phyloP scores from a whole-genome alignment of 2,329 filamentous ascomycete genomes.

The Orbilia javanica region DNA sequence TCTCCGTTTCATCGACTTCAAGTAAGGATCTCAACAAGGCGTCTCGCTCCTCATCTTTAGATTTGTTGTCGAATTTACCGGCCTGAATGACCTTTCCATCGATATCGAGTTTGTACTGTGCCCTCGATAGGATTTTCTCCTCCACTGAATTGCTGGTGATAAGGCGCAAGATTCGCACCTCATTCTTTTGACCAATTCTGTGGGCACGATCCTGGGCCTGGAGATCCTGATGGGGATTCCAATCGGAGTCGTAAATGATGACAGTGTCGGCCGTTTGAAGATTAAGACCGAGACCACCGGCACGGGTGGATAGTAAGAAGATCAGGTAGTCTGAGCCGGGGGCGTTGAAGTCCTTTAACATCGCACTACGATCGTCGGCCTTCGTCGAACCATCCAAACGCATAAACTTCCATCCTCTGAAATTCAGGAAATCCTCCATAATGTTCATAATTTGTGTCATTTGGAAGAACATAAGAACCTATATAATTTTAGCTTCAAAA shows the following conservation, averaged over 20 bases:
- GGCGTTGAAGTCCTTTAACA: constrained; percentile 89
- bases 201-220: constrained; percentile 99
- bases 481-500: constrained; percentile 6
- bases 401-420: constrained; percentile 84
- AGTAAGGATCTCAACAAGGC: constrained; percentile 94
- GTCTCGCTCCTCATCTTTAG: constrained; percentile 96
- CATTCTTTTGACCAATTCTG: constrained; percentile 99
- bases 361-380: constrained; percentile 93
- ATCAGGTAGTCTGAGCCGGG: constrained; percentile 94
- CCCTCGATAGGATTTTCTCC: constrained; percentile 97
- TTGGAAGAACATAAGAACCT: constrained; percentile 97
- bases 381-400: constrained; percentile 97
- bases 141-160: constrained; percentile 98
- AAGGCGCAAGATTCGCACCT: constrained; percentile 93
- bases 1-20: constrained; percentile 79
- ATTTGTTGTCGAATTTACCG: constrained; percentile 99
- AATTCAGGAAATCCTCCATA: constrained; percentile 96
- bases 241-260: constrained; percentile 99
- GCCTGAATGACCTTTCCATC: constrained; percentile 99
- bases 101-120: constrained; percentile 98
- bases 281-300: constrained; percentile 96
- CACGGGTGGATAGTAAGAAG: constrained; percentile 97
- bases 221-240: constrained; percentile 99
- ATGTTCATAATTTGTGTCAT: constrained; percentile 99
- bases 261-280: constrained; percentile 98